These are phyloP conservation scores for Quercus rubra DNA, from an alignment of 306 rosid species.

Conservation along the genomic window DNA sequence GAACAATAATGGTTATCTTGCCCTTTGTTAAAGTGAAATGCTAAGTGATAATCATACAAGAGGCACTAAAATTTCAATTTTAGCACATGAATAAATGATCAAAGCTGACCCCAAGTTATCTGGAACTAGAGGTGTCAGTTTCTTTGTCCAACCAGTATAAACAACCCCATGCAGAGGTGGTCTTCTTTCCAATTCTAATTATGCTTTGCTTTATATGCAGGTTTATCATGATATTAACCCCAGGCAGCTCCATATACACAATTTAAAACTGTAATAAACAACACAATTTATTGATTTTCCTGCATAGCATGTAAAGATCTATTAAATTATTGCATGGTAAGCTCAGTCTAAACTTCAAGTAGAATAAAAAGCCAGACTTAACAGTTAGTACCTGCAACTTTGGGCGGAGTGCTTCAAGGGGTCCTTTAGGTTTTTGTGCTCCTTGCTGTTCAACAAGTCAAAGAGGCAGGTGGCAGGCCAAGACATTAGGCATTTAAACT, in stretches of 20 bases:
- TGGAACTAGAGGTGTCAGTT: not conserved
- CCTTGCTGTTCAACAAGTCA: slow-evolving; percentile 62
- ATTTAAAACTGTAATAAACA: not conserved
- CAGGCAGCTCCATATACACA: not conserved
- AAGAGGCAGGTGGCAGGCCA: slow-evolving; percentile 1
- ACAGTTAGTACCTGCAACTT: slow-evolving; percentile 75
- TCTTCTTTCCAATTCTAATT: not conserved
- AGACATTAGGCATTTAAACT: slow-evolving; percentile 22
- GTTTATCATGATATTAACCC: not conserved
- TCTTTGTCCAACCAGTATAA: not conserved
- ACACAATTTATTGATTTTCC: too few species aligned
- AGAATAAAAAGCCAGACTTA: not conserved
- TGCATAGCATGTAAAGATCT: not conserved
- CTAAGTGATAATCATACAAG: not conserved
- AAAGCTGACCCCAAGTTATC: not conserved
- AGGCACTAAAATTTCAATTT: not conserved
- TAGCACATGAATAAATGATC: not conserved
- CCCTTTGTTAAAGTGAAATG: not conserved
- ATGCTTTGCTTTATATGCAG: not conserved
- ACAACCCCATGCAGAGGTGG: not conserved
- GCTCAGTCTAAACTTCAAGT: not conserved
- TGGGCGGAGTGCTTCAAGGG: slow-evolving; percentile 96
- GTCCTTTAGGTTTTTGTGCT: slow-evolving; percentile 91
- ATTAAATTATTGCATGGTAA: not conserved
- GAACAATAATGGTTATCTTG: not conserved